A percentile compares a stretch with the other conserved stretches of the same genome.
phyloP scores from a whole-genome alignment of 2,329 filamentous ascomycete genomes.

The Botryosphaeria dothidea region DNA sequence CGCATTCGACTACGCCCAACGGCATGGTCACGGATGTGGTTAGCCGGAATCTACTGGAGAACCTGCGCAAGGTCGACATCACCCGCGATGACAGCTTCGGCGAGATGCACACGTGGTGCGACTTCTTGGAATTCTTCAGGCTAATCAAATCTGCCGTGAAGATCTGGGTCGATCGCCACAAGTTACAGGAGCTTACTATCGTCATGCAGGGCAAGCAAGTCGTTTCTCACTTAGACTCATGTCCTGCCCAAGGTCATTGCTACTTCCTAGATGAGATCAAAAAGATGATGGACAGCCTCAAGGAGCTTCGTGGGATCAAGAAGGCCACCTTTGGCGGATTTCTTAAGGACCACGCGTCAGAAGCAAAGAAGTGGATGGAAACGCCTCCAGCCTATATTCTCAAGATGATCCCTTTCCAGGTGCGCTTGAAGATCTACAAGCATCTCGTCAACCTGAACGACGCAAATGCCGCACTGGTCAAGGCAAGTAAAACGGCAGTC shows the following conservation, averaged over 20 bases:
- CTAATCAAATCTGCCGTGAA: slow-evolving; percentile 11
- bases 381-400: slow-evolving; percentile 12
- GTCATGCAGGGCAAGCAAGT: not conserved
- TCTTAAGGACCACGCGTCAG: not conserved
- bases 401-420: not conserved
- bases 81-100: slow-evolving; percentile 13
- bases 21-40: slow-evolving; percentile 7
- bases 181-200: slow-evolving; percentile 17
- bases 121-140: slow-evolving; percentile 17
- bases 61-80: slow-evolving; percentile 14
- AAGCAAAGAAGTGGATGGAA: slow-evolving; percentile 13
- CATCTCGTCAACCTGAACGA: slow-evolving; percentile 17
- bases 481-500: not conserved
- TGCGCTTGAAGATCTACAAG: slow-evolving; percentile 1
- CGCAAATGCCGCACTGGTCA: not conserved
- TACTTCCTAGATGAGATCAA: slow-evolving; percentile 18
- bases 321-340: slow-evolving; percentile 15
- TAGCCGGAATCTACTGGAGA: not conserved
- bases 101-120: slow-evolving; percentile 18
- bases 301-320: slow-evolving; percentile 18
- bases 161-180: slow-evolving; percentile 7
- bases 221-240: not conserved
- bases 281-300: slow-evolving; percentile 1
- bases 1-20: slow-evolving; percentile 10
- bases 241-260: slow-evolving; percentile 13